Evolutionary conservation across 306 rosid genomes (phyloP), one percentile per base, ranked within the genome.

Genomic region (Ceratonia siliqua): DNA sequence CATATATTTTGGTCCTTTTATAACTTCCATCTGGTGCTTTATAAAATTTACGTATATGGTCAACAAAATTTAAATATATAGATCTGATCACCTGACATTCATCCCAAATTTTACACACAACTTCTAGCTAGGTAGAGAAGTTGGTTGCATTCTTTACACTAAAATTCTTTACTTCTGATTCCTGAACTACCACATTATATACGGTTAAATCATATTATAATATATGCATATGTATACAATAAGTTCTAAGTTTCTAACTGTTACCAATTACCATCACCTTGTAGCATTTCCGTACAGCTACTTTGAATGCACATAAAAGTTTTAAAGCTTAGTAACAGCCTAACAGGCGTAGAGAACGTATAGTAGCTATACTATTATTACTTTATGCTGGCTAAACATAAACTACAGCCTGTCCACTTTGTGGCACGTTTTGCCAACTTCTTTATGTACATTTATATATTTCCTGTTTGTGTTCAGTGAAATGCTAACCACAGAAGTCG

Each of bases 371-470:
- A 48, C 58, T 6, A 45, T 5, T n/a, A 63, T 38, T 1, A 13
- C 54, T 41, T 22, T 15, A 64, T 64, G 53, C 53, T 64, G 4
- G 53, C 53, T 64, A 8, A 41, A 24, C 54, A 24, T 64, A 41
- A 70, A 78, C 73, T 62, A 78, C 82, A 70, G 73, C 73, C 57
- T 78, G 78, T 71, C 45, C 50, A 73, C 59, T 28, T 36, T 8
- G 46, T 36, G 3, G 48, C 35, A 35, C 45, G 35, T 12, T 62
- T 20, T 18, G 67, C 46, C n/a, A 61, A 62, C 30, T 62, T 38
- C 21, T 41, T 18, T 22, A 27, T 22, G 15, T 24, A 32, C 59
- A 70, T 59, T 78, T 41, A 70, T 33, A 15, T 46, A 38, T 28
- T 33, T 70, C 32, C 7, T 58, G 32, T 28, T 55, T 41, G 78